These are phyloP conservation scores for Talaromyces sp. DNA, from an alignment of 2,329 filamentous ascomycete species.

Conservation along the genomic window DNA sequence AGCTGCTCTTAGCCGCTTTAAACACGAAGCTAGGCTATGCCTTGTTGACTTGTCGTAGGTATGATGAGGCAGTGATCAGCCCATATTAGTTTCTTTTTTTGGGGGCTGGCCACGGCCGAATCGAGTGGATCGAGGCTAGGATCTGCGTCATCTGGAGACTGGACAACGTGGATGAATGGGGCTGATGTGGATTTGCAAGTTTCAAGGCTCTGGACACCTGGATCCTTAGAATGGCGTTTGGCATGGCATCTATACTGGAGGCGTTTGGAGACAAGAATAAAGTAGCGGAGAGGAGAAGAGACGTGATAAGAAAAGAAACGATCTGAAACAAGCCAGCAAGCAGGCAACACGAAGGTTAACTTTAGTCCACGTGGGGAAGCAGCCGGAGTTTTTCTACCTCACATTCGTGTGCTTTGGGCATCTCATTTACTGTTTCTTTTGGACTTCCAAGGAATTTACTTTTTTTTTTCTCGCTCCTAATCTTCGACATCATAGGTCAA, in stretches of 20 bases:
- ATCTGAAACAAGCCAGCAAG: neutral
- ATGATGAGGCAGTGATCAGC: neutral
- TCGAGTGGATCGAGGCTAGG: conserved; percentile 1
- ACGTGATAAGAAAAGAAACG: neutral
- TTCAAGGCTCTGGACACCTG: neutral
- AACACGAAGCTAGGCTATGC: neutral
- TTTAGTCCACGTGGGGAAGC: too few relatives aligned
- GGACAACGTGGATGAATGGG: neutral
- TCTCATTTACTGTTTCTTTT: too few relatives aligned
- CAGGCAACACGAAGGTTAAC: too few relatives aligned
- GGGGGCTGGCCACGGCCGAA: neutral
- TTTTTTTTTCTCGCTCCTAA: too few relatives aligned
- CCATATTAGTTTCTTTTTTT: neutral
- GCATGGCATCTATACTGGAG: too few relatives aligned
- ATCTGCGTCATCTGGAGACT: neutral
- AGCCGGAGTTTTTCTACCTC: too few relatives aligned
- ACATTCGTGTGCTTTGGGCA: neutral
- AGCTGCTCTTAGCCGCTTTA: neutral
- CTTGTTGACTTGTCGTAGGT: neutral
- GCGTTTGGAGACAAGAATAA: too few relatives aligned
- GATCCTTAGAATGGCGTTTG: neutral
- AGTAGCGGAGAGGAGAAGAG: too few relatives aligned
- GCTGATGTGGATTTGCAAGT: neutral
- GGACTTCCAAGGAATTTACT: too few relatives aligned
- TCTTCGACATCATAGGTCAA: neutral